Base-by-base conservation (phyloP, 257 asterid species). In the Ilex asprella region DNA sequence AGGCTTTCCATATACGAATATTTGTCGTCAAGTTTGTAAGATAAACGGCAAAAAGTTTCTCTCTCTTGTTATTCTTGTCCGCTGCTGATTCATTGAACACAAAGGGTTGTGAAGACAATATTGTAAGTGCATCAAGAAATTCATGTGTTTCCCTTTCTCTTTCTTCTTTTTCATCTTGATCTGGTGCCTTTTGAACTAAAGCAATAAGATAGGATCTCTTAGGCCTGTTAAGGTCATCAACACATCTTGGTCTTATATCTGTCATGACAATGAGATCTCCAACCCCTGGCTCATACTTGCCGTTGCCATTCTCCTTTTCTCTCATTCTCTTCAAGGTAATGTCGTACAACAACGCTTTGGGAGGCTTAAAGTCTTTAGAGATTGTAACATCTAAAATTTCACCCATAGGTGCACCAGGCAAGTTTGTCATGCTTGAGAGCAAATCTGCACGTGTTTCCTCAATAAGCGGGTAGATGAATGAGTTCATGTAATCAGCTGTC, bases 391-490 rank as follows among this genome's bases (percentile, higher is more conserved):
- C 51, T 16, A 41, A 3, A n/a, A 89, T 65, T 65, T 74, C 72
- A 12, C 75, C 13, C 3, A 58, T 10, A n/a, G 84, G 84, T 3
- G 93, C 80, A n/a, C 70, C 64, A 43, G 64, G 55, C 73, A 89
- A 11, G 5, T 73, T 61, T 15, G 56, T 62, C 55, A 89, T 5
- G 60, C 58, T 81, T 16, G 89, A 84, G 58, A 49, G 77, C 31
- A 89, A 67, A 69, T 82, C 94, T 13, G 97, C 91, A 30, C 62
- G 95, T 0, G 86, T 83, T 72, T 89, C 97, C 67, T 84, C 97
- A 50, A 86, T 55, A 5, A 89, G 82, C 8, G 91, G 87, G 46
- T 32, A 31, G 30, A 67, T 16, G 29, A 85, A 88, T 39, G 94
- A 85, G 56, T 60, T 49, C 54, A 80, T 57, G 73, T 84, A 89